Conservation (phyloP, 108 stramenopile genomes). For the Schizochytrium sp. region DNA sequence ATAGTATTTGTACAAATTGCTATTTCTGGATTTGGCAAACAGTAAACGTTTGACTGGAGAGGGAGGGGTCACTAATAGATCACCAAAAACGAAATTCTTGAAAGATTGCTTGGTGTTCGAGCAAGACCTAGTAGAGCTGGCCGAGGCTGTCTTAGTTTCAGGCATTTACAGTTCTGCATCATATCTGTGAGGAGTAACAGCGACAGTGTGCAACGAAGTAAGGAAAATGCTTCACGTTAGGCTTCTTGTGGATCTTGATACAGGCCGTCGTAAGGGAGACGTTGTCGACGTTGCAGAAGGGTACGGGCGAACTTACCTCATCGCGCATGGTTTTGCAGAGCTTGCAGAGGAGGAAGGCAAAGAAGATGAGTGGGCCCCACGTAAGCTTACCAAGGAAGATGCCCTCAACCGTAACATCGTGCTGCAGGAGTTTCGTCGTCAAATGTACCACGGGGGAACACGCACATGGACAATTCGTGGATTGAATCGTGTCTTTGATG, state of each 20-base stretch:
- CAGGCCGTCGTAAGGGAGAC: constrained; percentile 18
- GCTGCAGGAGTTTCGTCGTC: constrained; percentile 19
- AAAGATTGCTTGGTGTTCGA: neutral
- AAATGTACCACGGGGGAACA: constrained; percentile 53
- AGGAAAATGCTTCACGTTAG: constrained; percentile 23
- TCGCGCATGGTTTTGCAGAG: constrained; percentile 10
- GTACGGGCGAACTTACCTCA: constrained; percentile 5
- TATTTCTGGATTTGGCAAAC: no score
- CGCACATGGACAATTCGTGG: constrained; percentile 24
- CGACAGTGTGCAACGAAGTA: no score
- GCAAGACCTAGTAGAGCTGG: neutral
- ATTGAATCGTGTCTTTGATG: constrained; percentile 31
- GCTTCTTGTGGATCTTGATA: constrained; percentile 6
- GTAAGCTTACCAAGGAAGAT: neutral
- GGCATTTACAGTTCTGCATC: no score
- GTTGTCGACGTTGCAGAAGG: neutral
- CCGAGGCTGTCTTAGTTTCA: neutral
- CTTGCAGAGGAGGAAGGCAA: neutral
- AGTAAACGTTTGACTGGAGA: no score
- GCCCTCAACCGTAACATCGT: neutral
- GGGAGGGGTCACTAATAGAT: no score
- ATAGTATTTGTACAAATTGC: no score
- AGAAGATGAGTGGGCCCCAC: neutral
- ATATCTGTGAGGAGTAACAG: no score
- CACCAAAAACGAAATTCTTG: neutral